Conservation (phyloP, 169 alveolate species). For the Amoebophrya sp. region DNA sequence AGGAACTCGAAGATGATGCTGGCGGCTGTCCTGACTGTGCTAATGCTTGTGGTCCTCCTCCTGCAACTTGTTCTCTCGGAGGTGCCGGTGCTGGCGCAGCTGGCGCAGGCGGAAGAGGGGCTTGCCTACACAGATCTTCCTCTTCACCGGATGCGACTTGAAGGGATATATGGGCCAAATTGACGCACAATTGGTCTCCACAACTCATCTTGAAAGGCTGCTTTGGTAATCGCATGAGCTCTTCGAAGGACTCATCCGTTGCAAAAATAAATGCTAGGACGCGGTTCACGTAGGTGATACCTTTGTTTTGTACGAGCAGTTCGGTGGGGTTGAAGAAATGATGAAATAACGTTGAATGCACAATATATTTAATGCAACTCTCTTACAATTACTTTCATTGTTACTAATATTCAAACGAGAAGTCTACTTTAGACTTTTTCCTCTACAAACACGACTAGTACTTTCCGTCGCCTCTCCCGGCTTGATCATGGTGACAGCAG, state of each 20-base stretch:
- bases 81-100: no score
- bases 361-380: background rate
- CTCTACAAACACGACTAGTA: background rate
- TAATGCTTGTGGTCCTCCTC: no score
- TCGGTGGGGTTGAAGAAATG: background rate
- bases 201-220: slow-evolving; percentile 53
- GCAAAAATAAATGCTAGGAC: slow-evolving; percentile 52
- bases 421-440: no score
- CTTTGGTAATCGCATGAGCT: slow-evolving; percentile 50
- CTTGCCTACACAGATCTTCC: no score
- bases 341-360: background rate
- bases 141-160: no score
- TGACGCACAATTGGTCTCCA: slow-evolving; percentile 50
- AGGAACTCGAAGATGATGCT: no score
- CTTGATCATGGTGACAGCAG: slow-evolving; percentile 40
- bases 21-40: no score
- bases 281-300: slow-evolving; percentile 50
- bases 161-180: background rate
- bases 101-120: no score
- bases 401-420: no score
- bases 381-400: background rate
- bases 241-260: slow-evolving; percentile 50
- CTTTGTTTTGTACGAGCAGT: background rate
- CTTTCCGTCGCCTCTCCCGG: slow-evolving; percentile 45
- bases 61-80: no score